Percentiles rank a stretch among this genome's conserved stretches.
Evolutionary conservation across 169 alveolate genomes (phyloP).

Genomic region (Ichthyophthirius multifiliis): DNA sequence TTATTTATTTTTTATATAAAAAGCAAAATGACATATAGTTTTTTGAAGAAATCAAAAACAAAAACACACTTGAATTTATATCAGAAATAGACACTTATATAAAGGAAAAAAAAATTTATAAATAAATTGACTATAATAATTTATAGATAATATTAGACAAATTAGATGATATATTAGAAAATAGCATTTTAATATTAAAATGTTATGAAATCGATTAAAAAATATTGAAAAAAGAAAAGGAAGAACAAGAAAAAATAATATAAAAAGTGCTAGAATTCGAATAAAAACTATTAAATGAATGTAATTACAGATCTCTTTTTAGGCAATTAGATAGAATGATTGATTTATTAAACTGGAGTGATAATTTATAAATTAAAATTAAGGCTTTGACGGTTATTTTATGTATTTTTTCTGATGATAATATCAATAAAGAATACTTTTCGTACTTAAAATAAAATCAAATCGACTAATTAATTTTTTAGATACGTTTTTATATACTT

Average conservation of each 20-base stretch:
- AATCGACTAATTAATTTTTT: background rate
- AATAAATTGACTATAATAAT: background rate
- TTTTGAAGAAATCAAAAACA: too few species aligned
- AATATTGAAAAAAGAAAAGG: too few species aligned
- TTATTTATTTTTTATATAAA: too few species aligned
- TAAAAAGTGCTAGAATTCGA: background rate
- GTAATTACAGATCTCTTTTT: background rate
- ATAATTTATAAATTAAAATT: background rate
- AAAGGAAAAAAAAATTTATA: too few species aligned
- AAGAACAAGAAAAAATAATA: too few species aligned
- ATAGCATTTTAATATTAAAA: too few species aligned
- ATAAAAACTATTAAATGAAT: background rate
- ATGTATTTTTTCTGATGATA: background rate
- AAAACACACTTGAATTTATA: too few species aligned
- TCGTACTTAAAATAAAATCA: background rate
- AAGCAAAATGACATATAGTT: too few species aligned
- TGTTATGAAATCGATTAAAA: too few species aligned
- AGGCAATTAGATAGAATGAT: background rate
- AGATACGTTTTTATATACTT: background rate
- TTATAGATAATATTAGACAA: background rate
- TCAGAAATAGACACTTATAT: too few species aligned
- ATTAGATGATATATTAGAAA: too few species aligned
- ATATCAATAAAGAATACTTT: background rate
- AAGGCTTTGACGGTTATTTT: background rate
- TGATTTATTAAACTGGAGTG: slow-evolving; percentile 6